Conservation (phyloP, 495 filamentous ascomycete species). For the Hypoxylon fragiforme region DNA sequence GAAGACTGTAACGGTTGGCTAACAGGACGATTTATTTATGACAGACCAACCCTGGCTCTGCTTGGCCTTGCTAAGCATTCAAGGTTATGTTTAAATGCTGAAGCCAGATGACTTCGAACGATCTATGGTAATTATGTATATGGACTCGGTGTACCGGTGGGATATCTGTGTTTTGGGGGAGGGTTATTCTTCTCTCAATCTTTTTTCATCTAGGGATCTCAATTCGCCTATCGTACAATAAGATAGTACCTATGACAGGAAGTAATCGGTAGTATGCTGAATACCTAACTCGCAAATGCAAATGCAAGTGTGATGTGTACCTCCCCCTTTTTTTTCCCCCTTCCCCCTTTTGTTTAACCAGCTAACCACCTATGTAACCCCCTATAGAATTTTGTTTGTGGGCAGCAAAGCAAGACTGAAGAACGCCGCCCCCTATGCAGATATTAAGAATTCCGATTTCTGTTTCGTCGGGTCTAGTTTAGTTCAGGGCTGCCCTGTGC, state of each 20-base stretch:
- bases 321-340: too few species aligned
- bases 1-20: constrained; percentile 2
- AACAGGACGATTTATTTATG: constrained; percentile 1
- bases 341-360: not conserved
- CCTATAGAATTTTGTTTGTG: too few species aligned
- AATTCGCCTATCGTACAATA: constrained; percentile 10
- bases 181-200: not conserved
- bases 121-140: constrained; percentile 5
- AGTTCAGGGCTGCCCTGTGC: too few species aligned
- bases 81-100: not conserved
- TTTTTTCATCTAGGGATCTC: constrained; percentile 1
- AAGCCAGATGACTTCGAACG: constrained; percentile 2
- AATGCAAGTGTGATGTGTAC: too few species aligned
- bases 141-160: not conserved
- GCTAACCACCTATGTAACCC: not conserved
- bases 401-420: too few species aligned
- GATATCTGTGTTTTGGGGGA: constrained; percentile 7
- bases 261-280: constrained; percentile 2
- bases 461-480: too few species aligned
- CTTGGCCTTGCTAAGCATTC: not conserved
- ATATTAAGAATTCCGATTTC: too few species aligned
- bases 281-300: constrained; percentile 2
- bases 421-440: too few species aligned
- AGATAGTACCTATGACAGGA: constrained; percentile 10
- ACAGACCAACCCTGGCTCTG: not conserved